Evolutionary conservation across 768 basidiomycete species (phyloP), one percentile per base, ranked within the genome.

Genomic region (Russula emetica): DNA sequence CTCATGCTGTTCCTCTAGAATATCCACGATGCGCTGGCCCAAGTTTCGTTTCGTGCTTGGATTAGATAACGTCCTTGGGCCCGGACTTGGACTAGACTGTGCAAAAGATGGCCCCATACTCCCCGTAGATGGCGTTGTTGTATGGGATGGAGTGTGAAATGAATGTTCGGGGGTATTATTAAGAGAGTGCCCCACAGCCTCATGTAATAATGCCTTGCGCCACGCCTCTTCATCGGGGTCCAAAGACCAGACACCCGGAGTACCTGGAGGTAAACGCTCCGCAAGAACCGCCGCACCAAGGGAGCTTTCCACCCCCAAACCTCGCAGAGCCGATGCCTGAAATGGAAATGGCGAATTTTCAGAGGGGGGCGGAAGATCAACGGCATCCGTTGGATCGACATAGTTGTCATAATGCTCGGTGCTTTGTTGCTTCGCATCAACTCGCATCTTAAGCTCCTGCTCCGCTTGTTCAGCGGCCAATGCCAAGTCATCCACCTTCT

Each of bases 331-430:
- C 60, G 90, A 89, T 28, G 90, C 82, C 71, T 91, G 90, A 44
- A 88, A 82, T 8, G 86, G 83, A 68, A 92, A 87, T 1, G 85
- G 86, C 70, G 88, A 90, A 40, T 78, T 79, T 42, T 85, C 77
- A 40, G 86, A 83, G 8, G 84, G 86, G 6, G 80, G 85, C 0
- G 91, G 91, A 38, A 92, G 71, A 70, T 93, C 91, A 40, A 93
- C 90, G 28, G 82, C 82, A 70, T 92, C 92, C 28, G 91, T 93
- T 13, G 91, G 91, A 74, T 93, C 91, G 69, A 92, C 85, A 59
- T 88, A 79, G 69, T 85, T 78, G 70, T 84, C 80, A 66, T 80
- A 51, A n/a, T 61, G 78, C 74, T 34, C 71, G 57, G 51, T 73
- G 74, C 64, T 75, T 79, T 62, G 80, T 76, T 63, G 83, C 83